Base-by-base conservation (phyloP, 2,329 filamentous ascomycete genomes). In the Moelleriella libera region DNA sequence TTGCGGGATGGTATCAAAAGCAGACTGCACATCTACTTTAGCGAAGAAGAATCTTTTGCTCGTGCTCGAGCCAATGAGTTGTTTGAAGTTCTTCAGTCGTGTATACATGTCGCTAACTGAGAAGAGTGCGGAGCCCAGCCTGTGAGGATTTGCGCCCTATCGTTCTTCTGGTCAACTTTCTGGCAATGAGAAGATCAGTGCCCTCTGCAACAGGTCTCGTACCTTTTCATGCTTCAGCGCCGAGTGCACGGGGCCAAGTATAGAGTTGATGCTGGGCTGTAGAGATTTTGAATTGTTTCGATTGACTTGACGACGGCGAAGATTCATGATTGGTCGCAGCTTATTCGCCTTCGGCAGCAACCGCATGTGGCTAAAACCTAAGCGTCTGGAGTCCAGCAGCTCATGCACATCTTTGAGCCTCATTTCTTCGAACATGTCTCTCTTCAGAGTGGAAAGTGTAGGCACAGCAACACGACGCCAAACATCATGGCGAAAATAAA, bases 1-100 rank as follows among this genome's bases (percentile, higher is more conserved):
- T 60, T 97, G 92, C 0, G 92, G 92, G 43, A 98, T 96, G 0
- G 85, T 95, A 63, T 98, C 92, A 60, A 96, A 98, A 55, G 90
- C 94, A 2, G 87, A 80, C 60, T 86, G 78, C 21, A 98, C 89
- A 58, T 98, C 92, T 10, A 94, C 71, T 61, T 98, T 98, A 50
- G 82, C 89, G 64, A 97, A 94, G 63, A 85, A 97, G 1, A 96
- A 65, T 5, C 63, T 69, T 5, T 12, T 40, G 7, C 59, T 56
- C 0, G 64, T 55, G 0, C 53, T 52, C 1, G 63, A 49, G 0
- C 64, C 63, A 9, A 84, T 60, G 1, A 53, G 63, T 2, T 63
- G 56, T 52, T 83, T 83, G 67, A 94, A 97, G 0, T 53, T 57
- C 51, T 82, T 84, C 28, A 98, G 65, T 21, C 80, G 81, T 10